A percentile compares a stretch with the other conserved stretches of the same genome.
Conservation (phyloP, 2,329 filamentous ascomycete species). For the Mariannaea sp. region DNA sequence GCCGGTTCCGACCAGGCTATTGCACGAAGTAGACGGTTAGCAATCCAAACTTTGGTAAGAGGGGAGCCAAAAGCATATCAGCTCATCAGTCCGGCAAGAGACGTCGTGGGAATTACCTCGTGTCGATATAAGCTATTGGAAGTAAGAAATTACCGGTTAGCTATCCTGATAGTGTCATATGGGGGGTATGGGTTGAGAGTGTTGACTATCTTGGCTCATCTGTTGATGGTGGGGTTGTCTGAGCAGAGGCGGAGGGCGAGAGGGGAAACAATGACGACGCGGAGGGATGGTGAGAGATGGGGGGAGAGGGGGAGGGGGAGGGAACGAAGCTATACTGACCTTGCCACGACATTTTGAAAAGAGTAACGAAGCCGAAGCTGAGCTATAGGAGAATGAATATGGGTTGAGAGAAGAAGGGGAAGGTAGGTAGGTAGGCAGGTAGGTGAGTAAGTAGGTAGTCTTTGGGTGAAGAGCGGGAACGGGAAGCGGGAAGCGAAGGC, state of each 20-base stretch:
- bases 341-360: conserved; percentile 73
- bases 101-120: conserved; percentile 47
- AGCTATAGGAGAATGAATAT: conserved; percentile 7
- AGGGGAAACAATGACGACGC: conserved; percentile 16
- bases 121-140: conserved; percentile 55
- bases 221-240: conserved; percentile 35
- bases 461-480: conserved; percentile 7
- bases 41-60: conserved; percentile 15
- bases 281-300: too few species aligned
- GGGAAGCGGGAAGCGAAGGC: conserved; percentile 18
- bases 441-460: not conserved
- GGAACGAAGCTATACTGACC: conserved; percentile 51
- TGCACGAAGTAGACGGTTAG: conserved; percentile 32
- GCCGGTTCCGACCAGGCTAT: conserved; percentile 77
- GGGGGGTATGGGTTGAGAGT: not conserved
- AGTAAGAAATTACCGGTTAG: conserved; percentile 17
- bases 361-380: conserved; percentile 18
- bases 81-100: conserved; percentile 1
- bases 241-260: conserved; percentile 27
- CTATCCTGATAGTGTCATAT: conserved; percentile 16
- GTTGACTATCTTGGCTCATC: conserved; percentile 5
- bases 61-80: not conserved
- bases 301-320: conserved; percentile 12
- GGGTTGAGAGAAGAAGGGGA: not conserved
- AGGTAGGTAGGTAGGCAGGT: too few species aligned